Conservation (phyloP, 2,329 filamentous ascomycete species). For the Alternaria sp. region DNA sequence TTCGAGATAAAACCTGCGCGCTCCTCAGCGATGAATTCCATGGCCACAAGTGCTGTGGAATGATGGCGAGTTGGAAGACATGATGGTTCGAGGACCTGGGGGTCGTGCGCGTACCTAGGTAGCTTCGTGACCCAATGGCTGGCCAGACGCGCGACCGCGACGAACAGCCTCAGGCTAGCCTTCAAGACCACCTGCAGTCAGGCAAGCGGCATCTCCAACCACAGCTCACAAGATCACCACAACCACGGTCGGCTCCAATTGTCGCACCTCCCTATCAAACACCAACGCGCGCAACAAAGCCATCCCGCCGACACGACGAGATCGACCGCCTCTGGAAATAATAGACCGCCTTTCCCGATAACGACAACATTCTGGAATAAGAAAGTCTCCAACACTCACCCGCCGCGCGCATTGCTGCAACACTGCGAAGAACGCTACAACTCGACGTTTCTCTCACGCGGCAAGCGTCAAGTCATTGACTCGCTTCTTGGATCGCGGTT, state of each 20-base stretch:
- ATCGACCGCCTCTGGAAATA: background rate
- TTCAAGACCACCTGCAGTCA: slow-evolving; percentile 7
- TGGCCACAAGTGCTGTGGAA: background rate
- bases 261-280: background rate
- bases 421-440: background rate
- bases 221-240: background rate
- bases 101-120: slow-evolving; percentile 1
- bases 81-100: background rate
- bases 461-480: slow-evolving; percentile 20
- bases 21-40: background rate
- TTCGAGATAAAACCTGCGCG: background rate
- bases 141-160: slow-evolving; percentile 23
- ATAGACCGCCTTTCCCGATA: slow-evolving; percentile 15
- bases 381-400: background rate
- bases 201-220: background rate
- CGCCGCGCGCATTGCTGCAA: background rate
- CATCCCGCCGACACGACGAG: background rate
- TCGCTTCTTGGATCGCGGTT: slow-evolving; percentile 23
- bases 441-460: background rate
- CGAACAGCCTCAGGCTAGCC: slow-evolving; percentile 16
- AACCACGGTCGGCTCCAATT: too few relatives aligned
- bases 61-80: background rate
- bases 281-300: background rate
- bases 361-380: background rate
- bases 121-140: slow-evolving; percentile 27